Conservation (phyloP, 2,329 filamentous ascomycete species). For the Sclerotinia minor region DNA sequence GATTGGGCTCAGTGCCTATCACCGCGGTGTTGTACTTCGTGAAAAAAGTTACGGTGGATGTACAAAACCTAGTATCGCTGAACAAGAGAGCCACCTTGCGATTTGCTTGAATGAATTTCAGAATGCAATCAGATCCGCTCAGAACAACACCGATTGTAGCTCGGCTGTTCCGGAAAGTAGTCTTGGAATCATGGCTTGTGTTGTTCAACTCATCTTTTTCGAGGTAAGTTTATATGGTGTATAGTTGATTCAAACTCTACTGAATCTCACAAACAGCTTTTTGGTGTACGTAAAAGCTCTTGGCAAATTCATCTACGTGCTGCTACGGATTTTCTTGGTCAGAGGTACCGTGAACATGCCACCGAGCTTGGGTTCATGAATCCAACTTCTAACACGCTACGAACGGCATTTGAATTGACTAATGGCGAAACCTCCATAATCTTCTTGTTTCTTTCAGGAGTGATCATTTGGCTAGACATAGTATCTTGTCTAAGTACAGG, state of each 20-base stretch:
- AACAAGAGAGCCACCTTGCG: slow-evolving; percentile 38
- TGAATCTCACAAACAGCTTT: slow-evolving; percentile 40
- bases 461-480: slow-evolving; percentile 52
- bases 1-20: slow-evolving; percentile 55
- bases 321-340: slow-evolving; percentile 30
- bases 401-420: not conserved
- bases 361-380: slow-evolving; percentile 20
- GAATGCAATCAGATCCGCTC: slow-evolving; percentile 38
- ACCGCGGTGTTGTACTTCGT: slow-evolving; percentile 43
- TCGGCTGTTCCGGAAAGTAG: slow-evolving; percentile 27
- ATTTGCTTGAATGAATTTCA: slow-evolving; percentile 29
- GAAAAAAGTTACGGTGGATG: slow-evolving; percentile 31
- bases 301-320: slow-evolving; percentile 38
- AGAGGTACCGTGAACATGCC: slow-evolving; percentile 22
- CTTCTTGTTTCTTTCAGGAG: slow-evolving; percentile 50
- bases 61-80: slow-evolving; percentile 24
- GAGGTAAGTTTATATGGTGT: slow-evolving; percentile 41
- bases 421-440: slow-evolving; percentile 46
- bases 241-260: slow-evolving; percentile 43
- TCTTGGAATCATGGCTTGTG: slow-evolving; percentile 49
- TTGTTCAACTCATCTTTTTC: slow-evolving; percentile 56
- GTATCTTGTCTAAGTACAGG: slow-evolving; percentile 51
- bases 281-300: slow-evolving; percentile 44
- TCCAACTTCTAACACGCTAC: not conserved
- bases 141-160: slow-evolving; percentile 24